Base-by-base conservation (phyloP, 768 basidiomycete species). In the Coprinopsis cinerea region DNA sequence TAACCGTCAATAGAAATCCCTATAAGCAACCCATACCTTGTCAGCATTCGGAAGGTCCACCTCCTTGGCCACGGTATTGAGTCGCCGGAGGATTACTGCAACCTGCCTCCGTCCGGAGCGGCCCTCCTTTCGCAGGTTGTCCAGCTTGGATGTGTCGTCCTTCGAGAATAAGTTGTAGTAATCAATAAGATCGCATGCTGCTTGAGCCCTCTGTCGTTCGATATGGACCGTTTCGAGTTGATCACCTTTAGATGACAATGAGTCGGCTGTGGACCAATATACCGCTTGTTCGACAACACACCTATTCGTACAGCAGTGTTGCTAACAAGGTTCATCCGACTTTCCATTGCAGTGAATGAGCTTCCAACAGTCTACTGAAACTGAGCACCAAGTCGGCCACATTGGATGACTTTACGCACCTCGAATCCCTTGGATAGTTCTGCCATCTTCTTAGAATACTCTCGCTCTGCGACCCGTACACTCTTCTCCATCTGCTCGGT, bases 401-500 rank as follows among this genome's bases (percentile, higher is more conserved):
- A 36, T 18, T 17, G 14, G 35, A 37, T 11, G 20, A 20, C 11
- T 14, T 51, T 11, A 65, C 80, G 42, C 60, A 92, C 94, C 74
- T 99, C 94, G 58, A 98, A 98, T 1, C 92, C 92, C 44, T 82
- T 82, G 62, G 92, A 92, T 20, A 98, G 74, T 48, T 97, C 94
- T n/a, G 76, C 72, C 79, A 98, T 88, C 65, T 90, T 89, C 71
- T 86, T 90, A 2, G 91, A 88, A 66, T 98, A 99, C 57, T 96
- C 93, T 54, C 92, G 70, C 66, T 98, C 95, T 2, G 92, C 83
- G 0, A 85, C 77, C 40, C 85, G 74, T 13, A 97, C 94, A 56
- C 82, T 85, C 70, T 88, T 89, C 71, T 98, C 95, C 74, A 95
- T 85, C 60, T 88, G 85, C 64, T 92, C 88, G 0, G 92, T 94